A percentile compares a stretch with the other conserved stretches of the same genome.
These are phyloP conservation scores for Nigrospora sphaerica DNA, from an alignment of 2,329 filamentous ascomycete genomes.

Conservation along the genomic window DNA sequence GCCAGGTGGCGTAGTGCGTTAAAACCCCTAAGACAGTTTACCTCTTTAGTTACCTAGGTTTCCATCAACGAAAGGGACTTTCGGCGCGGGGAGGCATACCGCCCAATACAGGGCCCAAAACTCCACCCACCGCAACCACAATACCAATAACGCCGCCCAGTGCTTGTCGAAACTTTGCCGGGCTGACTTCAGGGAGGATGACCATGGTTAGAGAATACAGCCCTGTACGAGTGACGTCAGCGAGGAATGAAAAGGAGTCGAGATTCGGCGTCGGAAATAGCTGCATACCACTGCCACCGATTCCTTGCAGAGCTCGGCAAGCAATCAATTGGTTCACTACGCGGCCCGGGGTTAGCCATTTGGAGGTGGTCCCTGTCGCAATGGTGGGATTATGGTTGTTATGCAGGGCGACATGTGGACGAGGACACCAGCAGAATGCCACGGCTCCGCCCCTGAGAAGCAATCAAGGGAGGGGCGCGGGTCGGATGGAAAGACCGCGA, in stretches of 20 bases:
- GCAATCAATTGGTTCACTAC: slow-evolving; percentile 37
- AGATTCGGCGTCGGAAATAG: neutral
- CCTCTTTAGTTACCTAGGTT: too few relatives aligned
- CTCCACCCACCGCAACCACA: slow-evolving; percentile 39
- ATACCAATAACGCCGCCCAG: slow-evolving; percentile 42
- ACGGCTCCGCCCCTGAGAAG: too few relatives aligned
- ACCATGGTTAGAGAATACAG: slow-evolving; percentile 52
- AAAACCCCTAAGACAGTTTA: slow-evolving; percentile 12
- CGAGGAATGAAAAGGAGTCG: slow-evolving; percentile 2
- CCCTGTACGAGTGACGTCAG: slow-evolving; percentile 19
- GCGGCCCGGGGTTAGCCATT: too few relatives aligned
- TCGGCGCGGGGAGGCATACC: slow-evolving; percentile 21
- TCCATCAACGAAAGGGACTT: too few relatives aligned
- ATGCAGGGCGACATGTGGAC: too few relatives aligned
- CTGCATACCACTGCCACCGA: slow-evolving; percentile 40
- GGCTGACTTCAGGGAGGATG: slow-evolving; percentile 43
- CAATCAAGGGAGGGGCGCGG: too few relatives aligned
- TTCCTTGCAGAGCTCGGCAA: slow-evolving; percentile 41
- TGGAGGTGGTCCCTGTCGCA: neutral
- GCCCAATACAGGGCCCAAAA: slow-evolving; percentile 44
- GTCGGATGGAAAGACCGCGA: neutral
- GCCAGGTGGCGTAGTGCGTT: slow-evolving; percentile 41
- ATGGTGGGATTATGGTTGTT: neutral
- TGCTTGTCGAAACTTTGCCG: slow-evolving; percentile 28
- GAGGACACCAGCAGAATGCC: too few relatives aligned